A percentile compares a stretch with the other conserved stretches of the same genome.
Evolutionary conservation across 2,329 filamentous ascomycete genomes (phyloP).

Genomic region (Ceratocystis diversiconidia): DNA sequence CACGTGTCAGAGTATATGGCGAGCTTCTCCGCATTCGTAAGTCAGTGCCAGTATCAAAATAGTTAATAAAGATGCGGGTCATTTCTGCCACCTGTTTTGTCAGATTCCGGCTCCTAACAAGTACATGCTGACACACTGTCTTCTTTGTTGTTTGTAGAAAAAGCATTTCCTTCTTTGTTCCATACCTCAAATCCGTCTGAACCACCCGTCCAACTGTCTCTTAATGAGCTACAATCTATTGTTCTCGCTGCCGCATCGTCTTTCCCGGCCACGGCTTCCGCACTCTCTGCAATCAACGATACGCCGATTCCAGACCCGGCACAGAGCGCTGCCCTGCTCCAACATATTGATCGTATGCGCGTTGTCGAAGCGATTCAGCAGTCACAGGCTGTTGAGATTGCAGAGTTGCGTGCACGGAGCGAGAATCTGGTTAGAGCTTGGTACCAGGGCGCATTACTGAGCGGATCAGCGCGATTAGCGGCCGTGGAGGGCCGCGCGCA

Average conservation of each 20-base stretch:
- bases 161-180: constrained; percentile 41
- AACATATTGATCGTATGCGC: constrained; percentile 47
- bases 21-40: constrained; percentile 48
- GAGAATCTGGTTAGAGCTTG: constrained; percentile 50
- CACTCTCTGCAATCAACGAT: constrained; percentile 42
- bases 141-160: constrained; percentile 29
- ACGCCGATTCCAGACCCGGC: constrained; percentile 42
- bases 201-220: constrained; percentile 39
- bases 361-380: constrained; percentile 45
- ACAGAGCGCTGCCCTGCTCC: constrained; percentile 41
- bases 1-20: constrained; percentile 40
- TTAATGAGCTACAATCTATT: constrained; percentile 38
- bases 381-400: constrained; percentile 47
- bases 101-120: neutral
- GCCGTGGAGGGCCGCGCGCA: constrained; percentile 55
- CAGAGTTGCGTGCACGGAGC: constrained; percentile 48
- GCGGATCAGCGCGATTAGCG: constrained; percentile 53
- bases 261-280: constrained; percentile 42
- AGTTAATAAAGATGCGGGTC: neutral
- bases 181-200: constrained; percentile 31
- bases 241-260: constrained; percentile 42
- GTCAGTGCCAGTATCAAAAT: constrained; percentile 20
- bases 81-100: neutral
- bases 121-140: neutral
- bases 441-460: constrained; percentile 60